Conservation (phyloP, 2,329 filamentous ascomycete species). For the Phyllosticta capitalensis region DNA sequence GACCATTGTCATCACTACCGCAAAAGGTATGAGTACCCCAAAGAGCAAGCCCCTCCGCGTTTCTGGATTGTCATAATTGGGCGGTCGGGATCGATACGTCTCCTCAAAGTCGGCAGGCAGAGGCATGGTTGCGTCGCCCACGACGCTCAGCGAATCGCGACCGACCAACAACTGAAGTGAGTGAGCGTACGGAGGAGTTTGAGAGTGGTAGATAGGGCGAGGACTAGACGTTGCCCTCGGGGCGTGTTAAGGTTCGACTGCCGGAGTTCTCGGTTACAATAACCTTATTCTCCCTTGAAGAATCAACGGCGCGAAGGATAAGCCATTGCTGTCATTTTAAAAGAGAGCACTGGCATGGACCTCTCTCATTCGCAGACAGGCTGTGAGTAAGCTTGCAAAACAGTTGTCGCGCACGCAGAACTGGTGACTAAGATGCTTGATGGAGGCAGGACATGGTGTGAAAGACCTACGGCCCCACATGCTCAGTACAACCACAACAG, state of each 20-base stretch:
- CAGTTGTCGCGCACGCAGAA: neutral
- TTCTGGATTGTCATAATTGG: slow-evolving; percentile 22
- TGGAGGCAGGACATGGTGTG: neutral
- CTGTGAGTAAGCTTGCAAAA: neutral
- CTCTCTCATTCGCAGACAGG: neutral
- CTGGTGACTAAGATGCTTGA: neutral
- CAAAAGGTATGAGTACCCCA: slow-evolving; percentile 17
- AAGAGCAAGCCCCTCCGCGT: slow-evolving; percentile 18
- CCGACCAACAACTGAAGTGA: neutral
- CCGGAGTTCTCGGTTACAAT: neutral
- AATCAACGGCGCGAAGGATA: neutral
- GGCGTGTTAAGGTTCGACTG: neutral
- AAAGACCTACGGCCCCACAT: neutral
- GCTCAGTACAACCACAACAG: neutral
- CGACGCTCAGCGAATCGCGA: neutral
- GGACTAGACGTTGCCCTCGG: neutral
- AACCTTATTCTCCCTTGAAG: neutral
- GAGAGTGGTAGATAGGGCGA: neutral
- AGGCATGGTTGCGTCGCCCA: neutral
- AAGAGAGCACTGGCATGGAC: neutral
- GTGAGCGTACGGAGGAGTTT: neutral
- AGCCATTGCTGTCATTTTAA: neutral
- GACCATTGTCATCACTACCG: slow-evolving; percentile 13
- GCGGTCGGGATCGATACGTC: slow-evolving; percentile 2
- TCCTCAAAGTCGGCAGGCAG: neutral